Evolutionary conservation across 225 moss, liverwort and hornwort genomes (phyloP).

Genomic region (Marchantia paleacea): DNA sequence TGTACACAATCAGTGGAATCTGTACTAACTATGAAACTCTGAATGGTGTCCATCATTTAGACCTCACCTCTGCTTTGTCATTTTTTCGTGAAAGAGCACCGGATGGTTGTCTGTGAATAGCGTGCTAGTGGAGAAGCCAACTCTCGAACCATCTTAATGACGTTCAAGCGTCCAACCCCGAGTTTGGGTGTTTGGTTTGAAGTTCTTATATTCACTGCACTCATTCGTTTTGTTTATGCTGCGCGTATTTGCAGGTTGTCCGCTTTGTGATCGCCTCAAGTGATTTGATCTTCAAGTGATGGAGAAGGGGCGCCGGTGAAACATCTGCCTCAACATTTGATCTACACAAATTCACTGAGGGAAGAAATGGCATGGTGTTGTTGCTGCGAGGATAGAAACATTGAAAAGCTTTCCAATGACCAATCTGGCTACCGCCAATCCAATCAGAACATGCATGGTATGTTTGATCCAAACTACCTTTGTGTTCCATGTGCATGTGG

Average conservation of each 20-base stretch:
- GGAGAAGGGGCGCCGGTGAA: slow-evolving; percentile 22
- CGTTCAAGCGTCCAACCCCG: too few relatives aligned
- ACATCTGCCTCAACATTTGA: not conserved
- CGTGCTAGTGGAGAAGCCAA: too few relatives aligned
- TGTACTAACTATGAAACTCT: too few relatives aligned
- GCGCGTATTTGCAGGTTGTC: not conserved
- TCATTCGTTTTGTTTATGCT: not conserved
- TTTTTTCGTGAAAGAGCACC: too few relatives aligned
- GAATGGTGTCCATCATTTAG: too few relatives aligned
- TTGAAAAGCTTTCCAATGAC: slow-evolving; percentile 48
- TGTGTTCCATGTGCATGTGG: not conserved
- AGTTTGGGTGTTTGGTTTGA: not conserved
- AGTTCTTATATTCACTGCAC: not conserved
- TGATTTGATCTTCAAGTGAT: slow-evolving; percentile 20
- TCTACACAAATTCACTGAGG: not conserved
- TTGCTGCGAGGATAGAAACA: slow-evolving; percentile 47
- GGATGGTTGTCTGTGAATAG: too few relatives aligned
- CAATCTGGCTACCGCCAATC: slow-evolving; percentile 28
- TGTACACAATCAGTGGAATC: too few relatives aligned
- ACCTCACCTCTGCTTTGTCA: too few relatives aligned
- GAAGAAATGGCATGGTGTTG: slow-evolving; percentile 79
- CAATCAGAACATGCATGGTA: not conserved
- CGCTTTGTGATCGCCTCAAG: not conserved
- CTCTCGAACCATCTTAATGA: too few relatives aligned
- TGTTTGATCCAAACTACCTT: not conserved